Percentiles rank a stretch among this genome's conserved stretches.
These are phyloP conservation scores for Carex parvula DNA, from an alignment of 176 grass and related monocot genomes.

Conservation along the genomic window DNA sequence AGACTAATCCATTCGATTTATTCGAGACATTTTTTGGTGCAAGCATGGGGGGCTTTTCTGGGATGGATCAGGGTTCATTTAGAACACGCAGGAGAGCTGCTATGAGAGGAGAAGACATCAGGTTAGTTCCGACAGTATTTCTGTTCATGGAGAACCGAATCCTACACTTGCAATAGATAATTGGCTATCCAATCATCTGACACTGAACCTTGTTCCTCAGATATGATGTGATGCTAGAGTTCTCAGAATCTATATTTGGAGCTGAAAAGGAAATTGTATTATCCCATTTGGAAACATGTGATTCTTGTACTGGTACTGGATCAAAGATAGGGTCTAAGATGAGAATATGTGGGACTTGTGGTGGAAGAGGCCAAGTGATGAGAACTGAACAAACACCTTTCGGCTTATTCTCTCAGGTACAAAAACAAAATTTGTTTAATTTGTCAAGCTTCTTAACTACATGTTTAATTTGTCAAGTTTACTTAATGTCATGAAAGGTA, in stretches of 20 bases:
- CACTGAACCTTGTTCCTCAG: constrained; percentile 36
- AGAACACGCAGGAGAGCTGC: constrained; percentile 69
- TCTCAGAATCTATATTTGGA: constrained; percentile 95
- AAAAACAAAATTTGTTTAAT: constrained; percentile 10
- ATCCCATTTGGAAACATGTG: constrained; percentile 95
- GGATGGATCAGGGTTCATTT: constrained; percentile 75
- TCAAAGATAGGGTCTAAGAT: constrained; percentile 85
- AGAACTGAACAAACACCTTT: constrained; percentile 97
- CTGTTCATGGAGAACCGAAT: constrained; percentile 1
- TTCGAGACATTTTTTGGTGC: constrained; percentile 96
- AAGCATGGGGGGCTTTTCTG: constrained; percentile 89
- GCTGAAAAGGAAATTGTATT: constrained; percentile 90
- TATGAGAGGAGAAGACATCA: constrained; percentile 87
- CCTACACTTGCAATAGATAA: not conserved
- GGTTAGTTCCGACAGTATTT: constrained; percentile 47
- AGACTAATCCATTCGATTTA: constrained; percentile 98
- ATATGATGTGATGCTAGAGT: constrained; percentile 86
- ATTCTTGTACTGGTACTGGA: constrained; percentile 75
- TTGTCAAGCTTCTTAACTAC: constrained; percentile 16
- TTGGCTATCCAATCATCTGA: constrained; percentile 13
- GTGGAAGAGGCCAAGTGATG: constrained; percentile 97
- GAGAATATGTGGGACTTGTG: constrained; percentile 90
- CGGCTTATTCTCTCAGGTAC: constrained; percentile 97
- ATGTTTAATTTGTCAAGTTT: constrained; percentile 22
- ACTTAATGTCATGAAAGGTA: constrained; percentile 50